phyloP scores from a whole-genome alignment of 2,329 filamentous ascomycete species.

The Scleromitrula shiraiana region DNA sequence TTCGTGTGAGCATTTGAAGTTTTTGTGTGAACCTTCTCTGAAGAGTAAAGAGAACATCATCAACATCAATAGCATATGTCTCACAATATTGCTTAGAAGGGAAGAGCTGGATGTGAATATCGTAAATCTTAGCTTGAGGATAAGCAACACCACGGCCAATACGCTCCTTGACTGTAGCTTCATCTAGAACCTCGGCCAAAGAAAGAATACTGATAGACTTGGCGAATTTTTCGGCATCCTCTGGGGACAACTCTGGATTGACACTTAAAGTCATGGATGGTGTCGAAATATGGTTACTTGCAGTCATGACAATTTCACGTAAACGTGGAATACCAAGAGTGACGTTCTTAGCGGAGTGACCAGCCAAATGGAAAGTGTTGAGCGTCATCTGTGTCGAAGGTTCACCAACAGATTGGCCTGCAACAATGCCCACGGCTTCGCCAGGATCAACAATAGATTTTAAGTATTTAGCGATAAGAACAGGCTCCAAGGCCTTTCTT shows the following conservation, averaged over 20 bases:
- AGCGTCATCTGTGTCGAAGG: constrained; percentile 98
- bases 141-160: constrained; percentile 64
- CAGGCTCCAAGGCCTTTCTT: constrained; percentile 50
- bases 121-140: constrained; percentile 73
- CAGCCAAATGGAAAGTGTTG: constrained; percentile 99
- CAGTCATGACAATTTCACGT: constrained; percentile 97
- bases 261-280: constrained; percentile 82
- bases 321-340: constrained; percentile 96
- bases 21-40: constrained; percentile 70
- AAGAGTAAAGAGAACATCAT: constrained; percentile 72
- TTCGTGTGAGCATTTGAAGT: constrained; percentile 61
- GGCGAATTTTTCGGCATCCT: constrained; percentile 70
- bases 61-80: constrained; percentile 74
- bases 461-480: constrained; percentile 89
- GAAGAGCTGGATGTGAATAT: constrained; percentile 77
- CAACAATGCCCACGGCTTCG: constrained; percentile 93
- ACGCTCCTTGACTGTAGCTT: constrained; percentile 70
- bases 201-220: constrained; percentile 87
- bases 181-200: constrained; percentile 75
- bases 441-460: constrained; percentile 88
- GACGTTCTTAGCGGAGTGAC: constrained; percentile 97
- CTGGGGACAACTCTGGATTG: constrained; percentile 59
- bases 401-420: constrained; percentile 92
- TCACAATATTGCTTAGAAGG: constrained; percentile 72
- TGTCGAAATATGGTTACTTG: constrained; percentile 79